Base-by-base conservation (phyloP, 2,329 filamentous ascomycete genomes). In the Myriosclerotinia scirpicola region DNA sequence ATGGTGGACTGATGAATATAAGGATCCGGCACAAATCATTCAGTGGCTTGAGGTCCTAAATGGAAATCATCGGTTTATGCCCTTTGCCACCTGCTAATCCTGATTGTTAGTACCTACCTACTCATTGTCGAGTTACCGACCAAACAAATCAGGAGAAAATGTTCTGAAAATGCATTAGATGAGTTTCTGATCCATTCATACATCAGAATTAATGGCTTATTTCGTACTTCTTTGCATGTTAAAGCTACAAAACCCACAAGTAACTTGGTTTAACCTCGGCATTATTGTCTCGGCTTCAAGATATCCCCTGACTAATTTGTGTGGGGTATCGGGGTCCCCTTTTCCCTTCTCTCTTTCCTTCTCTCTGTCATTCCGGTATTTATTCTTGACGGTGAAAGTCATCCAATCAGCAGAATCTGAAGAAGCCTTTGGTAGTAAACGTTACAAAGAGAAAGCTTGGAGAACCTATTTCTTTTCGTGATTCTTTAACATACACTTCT, bases 401-500 rank as follows among this genome's bases (percentile, higher is more conserved):
- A 50, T 34, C 62, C 62, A 64, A 64, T 64, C 42, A 64, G 30
- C 5, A 48, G n/a, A 30, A 50, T 40, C 34, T 52, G 2, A 26
- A 36, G 8, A 36, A 55, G 44, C 42, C n/a, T 26, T 38, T 30
- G 20, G 7, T 60, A 44, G 42, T 26, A 58, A 42, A 53, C 6
- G 20, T 22, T 26, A 34, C 38, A 11, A 26, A 38, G 20, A 53
- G 48, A 63, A 54, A 46, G 50, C 34, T 44, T 60, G 14, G 30
- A 60, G 54, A 56, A 59, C 30, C 40, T 36, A 50, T 64, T 60
- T 42, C 68, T 71, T 72, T 70, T 70, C 68, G 68, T 69, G 26
- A 60, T n/a, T 46, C 22, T 38, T 53, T 48, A 50, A 65, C 38
- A n/a, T 69, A 63, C 67, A 54, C 69, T 72, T 30, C 69, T 68